A percentile compares a stretch with the other conserved stretches of the same genome.
These are phyloP conservation scores for Chlorella variabilis DNA, from an alignment of 163 green algal genomes.

Conservation along the genomic window DNA sequence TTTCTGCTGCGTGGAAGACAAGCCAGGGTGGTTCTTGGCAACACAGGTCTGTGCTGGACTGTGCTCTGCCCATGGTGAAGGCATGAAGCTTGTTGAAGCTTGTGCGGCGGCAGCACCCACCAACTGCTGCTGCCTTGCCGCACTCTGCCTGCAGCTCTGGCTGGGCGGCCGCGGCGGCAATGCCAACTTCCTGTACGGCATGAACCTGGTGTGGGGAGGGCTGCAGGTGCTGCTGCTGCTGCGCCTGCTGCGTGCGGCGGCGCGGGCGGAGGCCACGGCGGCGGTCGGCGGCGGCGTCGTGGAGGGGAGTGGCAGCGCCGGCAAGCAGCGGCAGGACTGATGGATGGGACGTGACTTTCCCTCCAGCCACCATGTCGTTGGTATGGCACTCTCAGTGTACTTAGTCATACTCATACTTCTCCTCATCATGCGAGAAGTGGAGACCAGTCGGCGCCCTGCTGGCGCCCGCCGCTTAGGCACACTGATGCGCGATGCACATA, in stretches of 20 bases:
- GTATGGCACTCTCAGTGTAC: too few species aligned
- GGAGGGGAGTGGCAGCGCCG: not conserved
- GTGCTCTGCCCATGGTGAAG: too few species aligned
- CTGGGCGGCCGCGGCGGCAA: conserved; percentile 21
- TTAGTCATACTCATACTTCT: too few species aligned
- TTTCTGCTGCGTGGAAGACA: too few species aligned
- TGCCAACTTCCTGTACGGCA: conserved; percentile 47
- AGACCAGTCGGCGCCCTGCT: too few species aligned
- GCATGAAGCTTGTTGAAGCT: too few species aligned
- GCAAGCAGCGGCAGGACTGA: not conserved
- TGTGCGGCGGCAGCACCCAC: too few species aligned
- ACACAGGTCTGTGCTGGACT: not conserved
- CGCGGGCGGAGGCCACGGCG: not conserved
- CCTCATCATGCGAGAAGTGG: too few species aligned
- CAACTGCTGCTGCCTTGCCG: too few species aligned
- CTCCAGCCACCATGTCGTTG: too few species aligned
- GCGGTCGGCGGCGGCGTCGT: not conserved
- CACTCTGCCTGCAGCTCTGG: conserved; percentile 34
- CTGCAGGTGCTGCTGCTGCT: conserved; percentile 16
- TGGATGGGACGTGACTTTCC: not conserved
- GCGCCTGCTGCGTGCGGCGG: conserved; percentile 12
- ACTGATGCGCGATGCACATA: too few species aligned
- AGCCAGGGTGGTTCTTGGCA: not conserved
- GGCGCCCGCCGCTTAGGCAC: too few species aligned
- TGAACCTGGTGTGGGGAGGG: conserved; percentile 30